Base-by-base conservation (phyloP, 2,329 filamentous ascomycete species). In the Westerdykella sp. region DNA sequence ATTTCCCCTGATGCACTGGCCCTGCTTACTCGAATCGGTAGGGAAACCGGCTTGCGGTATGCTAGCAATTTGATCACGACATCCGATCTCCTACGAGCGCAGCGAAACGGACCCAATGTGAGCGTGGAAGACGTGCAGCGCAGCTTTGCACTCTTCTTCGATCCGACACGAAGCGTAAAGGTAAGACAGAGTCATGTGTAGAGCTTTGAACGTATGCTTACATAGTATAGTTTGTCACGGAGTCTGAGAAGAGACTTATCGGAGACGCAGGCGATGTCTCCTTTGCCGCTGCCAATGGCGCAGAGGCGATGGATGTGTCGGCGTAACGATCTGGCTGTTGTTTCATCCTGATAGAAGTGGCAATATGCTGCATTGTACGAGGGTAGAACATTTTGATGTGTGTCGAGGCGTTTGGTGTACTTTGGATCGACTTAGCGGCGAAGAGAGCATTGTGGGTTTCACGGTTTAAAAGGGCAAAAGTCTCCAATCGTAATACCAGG, bases 21-120 rank as follows among this genome's bases (percentile, higher is more conserved):
- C 1, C 78, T 98, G 12, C 79, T 98, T 31, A 95, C 93, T 49
- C 97, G 97, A 75, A 95, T 97, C 57, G 93, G 90, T 23, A 80
- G 90, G 60, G 93, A 98, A 68, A 84, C 89, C 1, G 91, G 91
- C 18, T 76, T 98, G 40, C 79, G 93, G 55, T 98, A 98, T 65
- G 91, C 90, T n/a, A 94, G 88, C 73, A 96, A 98, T 66, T 82
- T 98, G 43, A 96, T 98, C 69, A 95, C 87, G 16, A 96, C 93
- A 1, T 93, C 88, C 5, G 85, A 95, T 67, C 78, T 98, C 36
- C 78, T 97, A 39, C 82, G 81, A 49, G 82, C 86, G 59, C 97
- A 96, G 77, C 81, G 90, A 53, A 85, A 83, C 60, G 84, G 85
- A 13, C 87, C 87, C 68, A 84, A 91, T 60, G 87, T 98, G 38